Base-by-base conservation (phyloP, 257 asterid genomes). In the Penstemon davidsonii region DNA sequence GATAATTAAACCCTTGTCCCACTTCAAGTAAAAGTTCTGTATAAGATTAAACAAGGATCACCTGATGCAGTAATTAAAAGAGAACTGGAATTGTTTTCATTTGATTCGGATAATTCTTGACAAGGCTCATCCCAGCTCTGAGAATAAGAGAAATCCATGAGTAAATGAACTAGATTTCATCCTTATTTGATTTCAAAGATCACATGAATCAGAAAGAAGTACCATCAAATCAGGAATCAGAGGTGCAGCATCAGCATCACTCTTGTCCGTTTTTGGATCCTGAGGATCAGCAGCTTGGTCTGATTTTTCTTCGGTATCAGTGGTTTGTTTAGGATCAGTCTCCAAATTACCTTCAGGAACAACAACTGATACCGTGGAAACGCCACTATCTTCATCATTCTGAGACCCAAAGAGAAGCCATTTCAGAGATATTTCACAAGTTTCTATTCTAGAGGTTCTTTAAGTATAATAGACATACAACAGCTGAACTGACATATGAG, bases 141-240 rank as follows among this genome's bases (percentile, higher is more conserved):
- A 59, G 13, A 76, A 73, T 25, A 5, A 10, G 40, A 11, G 13
- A 37, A 56, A 61, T 44, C 10, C 15, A 6, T 50, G 19, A 5
- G 15, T 8, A 68, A 57, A 52, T 57, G 55, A 58, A 63, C 57
- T 1, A 39, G 18, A 66, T 36, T 57, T 63, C 13, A 2, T 60
- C 43, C 39, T 5, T 68, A 43, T 44, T 51, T 37, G 53, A 46
- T 56, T 51, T 12, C 13, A 12, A 50, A 12, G 13, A 61, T 45
- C 11, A 8, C 54, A 49, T 25, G 53, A 11, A 62, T 71, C 53
- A 64, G 43, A 75, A 71, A 49, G 55, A 19, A 66, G 52, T 78
- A 87, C 96, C 89, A 87, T 59, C 43, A 84, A 84, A 79, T 87
- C 96, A 60, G 87, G 83, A 64, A 86, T 76, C 46, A 76, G 76